A percentile compares a stretch with the other conserved stretches of the same genome.
These are phyloP conservation scores for Claviceps spartinae DNA, from an alignment of 2,329 filamentous ascomycete species.

Conservation along the genomic window DNA sequence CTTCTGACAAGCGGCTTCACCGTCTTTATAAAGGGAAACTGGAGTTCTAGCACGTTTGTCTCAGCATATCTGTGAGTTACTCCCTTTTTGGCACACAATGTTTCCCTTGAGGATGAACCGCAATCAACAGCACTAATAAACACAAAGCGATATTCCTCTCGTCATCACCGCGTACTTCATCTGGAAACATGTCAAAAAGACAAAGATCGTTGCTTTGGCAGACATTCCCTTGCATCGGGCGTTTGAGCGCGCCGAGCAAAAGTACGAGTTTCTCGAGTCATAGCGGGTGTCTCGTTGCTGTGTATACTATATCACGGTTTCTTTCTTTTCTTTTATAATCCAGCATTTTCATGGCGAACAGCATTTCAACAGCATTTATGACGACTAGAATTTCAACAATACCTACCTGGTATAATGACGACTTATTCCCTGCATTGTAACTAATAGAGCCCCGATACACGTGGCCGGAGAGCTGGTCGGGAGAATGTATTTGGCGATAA, in stretches of 20 bases:
- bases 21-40: slow-evolving; percentile 46
- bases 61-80: slow-evolving; percentile 46
- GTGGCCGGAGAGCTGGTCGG: no score
- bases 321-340: background rate
- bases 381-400: no score
- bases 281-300: slow-evolving; percentile 1
- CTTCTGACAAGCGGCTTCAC: slow-evolving; percentile 57
- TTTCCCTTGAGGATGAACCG: no score
- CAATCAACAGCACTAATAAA: no score
- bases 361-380: no score
- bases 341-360: no score
- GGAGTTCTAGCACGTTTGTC: slow-evolving; percentile 42
- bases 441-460: no score
- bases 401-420: no score
- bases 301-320: no score
- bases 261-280: slow-evolving; percentile 4
- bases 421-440: no score
- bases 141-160: slow-evolving; percentile 42
- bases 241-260: slow-evolving; percentile 30
- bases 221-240: slow-evolving; percentile 39
- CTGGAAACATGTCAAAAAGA: slow-evolving; percentile 55
- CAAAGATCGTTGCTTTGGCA: slow-evolving; percentile 36
- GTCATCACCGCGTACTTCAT: slow-evolving; percentile 41
- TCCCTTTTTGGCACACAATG: background rate
- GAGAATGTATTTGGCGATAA: no score